A percentile compares a stretch with the other conserved stretches of the same genome.
Conservation (phyloP, 2,329 filamentous ascomycete species). For the Daldinia sp. region DNA sequence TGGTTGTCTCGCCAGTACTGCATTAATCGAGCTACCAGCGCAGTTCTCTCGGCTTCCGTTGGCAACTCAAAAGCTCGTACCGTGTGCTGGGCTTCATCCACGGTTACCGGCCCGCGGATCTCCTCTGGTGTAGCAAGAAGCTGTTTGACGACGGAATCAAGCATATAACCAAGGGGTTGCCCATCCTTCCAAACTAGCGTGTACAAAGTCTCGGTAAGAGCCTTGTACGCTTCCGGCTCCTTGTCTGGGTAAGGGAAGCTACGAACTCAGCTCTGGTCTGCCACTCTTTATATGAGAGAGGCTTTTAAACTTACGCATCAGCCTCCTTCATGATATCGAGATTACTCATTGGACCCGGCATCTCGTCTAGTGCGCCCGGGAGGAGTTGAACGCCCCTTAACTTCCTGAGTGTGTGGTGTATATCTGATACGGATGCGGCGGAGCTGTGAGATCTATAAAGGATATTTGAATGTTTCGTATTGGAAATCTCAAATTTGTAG, state of each 20-base stretch:
- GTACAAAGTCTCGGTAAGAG: conserved; percentile 71
- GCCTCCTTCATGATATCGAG: conserved; percentile 66
- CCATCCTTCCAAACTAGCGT: conserved; percentile 73
- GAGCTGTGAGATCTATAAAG: conserved; percentile 19
- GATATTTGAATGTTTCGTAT: not conserved
- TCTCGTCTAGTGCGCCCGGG: conserved; percentile 30
- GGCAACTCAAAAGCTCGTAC: conserved; percentile 70
- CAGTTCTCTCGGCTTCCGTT: conserved; percentile 73
- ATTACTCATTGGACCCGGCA: conserved; percentile 53
- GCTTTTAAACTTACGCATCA: conserved; percentile 61
- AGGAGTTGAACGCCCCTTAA: conserved; percentile 4
- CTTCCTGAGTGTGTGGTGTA: conserved; percentile 28
- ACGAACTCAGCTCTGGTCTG: conserved; percentile 19
- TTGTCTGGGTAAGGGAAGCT: conserved; percentile 83
- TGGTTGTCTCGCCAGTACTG: conserved; percentile 75
- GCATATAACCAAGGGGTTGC: conserved; percentile 67
- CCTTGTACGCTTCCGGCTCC: conserved; percentile 67
- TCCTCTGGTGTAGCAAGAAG: conserved; percentile 61
- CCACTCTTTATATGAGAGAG: not conserved
- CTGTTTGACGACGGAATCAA: conserved; percentile 62
- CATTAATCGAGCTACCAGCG: conserved; percentile 67
- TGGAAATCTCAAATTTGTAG: not conserved
- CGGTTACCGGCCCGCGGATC: conserved; percentile 69
- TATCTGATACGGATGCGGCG: conserved; percentile 23
- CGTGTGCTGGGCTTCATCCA: conserved; percentile 71